Percentiles rank a stretch among this genome's conserved stretches.
Conservation (phyloP, 306 rosid species). For the Carpinus fangiana region DNA sequence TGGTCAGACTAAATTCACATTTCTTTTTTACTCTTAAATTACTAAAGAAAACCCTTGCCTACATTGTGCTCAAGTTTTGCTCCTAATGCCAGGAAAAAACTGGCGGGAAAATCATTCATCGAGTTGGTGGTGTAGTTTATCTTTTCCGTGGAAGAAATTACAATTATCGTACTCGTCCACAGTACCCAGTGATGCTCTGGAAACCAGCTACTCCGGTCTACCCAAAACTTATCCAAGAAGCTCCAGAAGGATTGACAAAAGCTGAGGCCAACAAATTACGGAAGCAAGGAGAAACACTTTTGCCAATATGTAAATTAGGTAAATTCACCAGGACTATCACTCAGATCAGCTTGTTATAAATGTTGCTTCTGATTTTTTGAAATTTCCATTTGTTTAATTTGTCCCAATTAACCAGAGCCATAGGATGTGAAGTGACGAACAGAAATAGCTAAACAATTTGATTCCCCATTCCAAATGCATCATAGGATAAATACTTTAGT, state of each 20-base stretch:
- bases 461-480: constrained; percentile 16
- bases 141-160: constrained; percentile 93
- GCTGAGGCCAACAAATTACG: constrained; percentile 69
- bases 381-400: constrained; percentile 19
- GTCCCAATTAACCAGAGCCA: constrained; percentile 20
- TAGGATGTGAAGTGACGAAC: constrained; percentile 25
- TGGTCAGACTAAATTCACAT: not conserved
- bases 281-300: constrained; percentile 65
- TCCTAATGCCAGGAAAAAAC: constrained; percentile 66
- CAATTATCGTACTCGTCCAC: constrained; percentile 77
- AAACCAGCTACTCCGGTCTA: constrained; percentile 93
- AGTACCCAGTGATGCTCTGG: constrained; percentile 97
- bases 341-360: not conserved
- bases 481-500: constrained; percentile 8
- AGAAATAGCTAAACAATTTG: not conserved
- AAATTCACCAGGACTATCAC: constrained; percentile 26
- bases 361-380: constrained; percentile 1
- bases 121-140: constrained; percentile 81
- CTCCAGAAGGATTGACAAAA: constrained; percentile 86
- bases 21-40: not conserved
- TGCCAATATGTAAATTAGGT: constrained; percentile 96
- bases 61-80: constrained; percentile 8
- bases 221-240: constrained; percentile 94
- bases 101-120: constrained; percentile 84
- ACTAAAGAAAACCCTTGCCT: not conserved